Base-by-base conservation (phyloP, 176 grass and related monocot species). In the Oryza coarctata region DNA sequence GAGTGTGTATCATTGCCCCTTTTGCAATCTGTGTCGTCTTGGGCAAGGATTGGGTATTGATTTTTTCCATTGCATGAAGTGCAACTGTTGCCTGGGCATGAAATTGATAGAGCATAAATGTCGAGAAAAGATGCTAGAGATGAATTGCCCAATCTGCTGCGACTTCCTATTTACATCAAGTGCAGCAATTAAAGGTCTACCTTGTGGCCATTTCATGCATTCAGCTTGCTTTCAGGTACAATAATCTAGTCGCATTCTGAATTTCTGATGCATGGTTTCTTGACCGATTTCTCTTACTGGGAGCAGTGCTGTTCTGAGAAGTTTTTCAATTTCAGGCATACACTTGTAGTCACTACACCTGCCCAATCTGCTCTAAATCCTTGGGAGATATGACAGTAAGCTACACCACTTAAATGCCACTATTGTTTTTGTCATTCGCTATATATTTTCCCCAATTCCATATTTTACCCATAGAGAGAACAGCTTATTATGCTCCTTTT, bases 11-110 rank as follows among this genome's bases (percentile, higher is more conserved):
- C 94, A 97, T 68, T 97, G 94, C n/a, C 94, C 94, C 2, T 97
- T 94, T 74, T 97, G 94, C 73, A 97, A 97, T 70, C 76, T 97
- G 85, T 97, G 94, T 45, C 94, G 94, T 49, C 67, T 97, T 83
- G 94, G 94, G 14, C 84, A 79, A 47, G 94, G 94, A 71, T 79
- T 97, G 60, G 94, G 94, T 11, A 85, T 74, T 12, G 94, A 97
- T 32, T 97, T 97, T 63, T 97, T 97, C 84, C 94, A 97, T 63
- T 97, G 94, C 73, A 97, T 97, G 94, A 97, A 84, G 73, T 97
- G 94, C 87, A 97, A 97, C 68, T 97, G 94, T 70, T 97, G 94
- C 83, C 87, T 97, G 52, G 87, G 94, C 55, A 28, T 92, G 83
- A 94, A 88, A 81, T 39, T 97, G 82, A 73, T 84, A 68, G 80